phyloP scores from a whole-genome alignment of 805 yeast species.

The Candida glaebosa region DNA sequence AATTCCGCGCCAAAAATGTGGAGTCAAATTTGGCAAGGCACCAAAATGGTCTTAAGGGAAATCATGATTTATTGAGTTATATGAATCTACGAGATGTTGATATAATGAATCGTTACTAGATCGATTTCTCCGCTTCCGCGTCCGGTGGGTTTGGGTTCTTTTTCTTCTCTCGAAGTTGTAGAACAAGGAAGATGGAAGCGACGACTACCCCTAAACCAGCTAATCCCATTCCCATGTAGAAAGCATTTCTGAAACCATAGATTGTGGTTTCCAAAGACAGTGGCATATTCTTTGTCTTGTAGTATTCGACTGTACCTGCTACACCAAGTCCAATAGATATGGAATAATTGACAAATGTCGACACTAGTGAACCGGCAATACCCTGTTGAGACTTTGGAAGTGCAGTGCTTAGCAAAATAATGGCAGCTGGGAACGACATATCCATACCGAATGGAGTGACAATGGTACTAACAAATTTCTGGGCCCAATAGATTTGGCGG shows the following conservation, averaged over 20 bases:
- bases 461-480: conserved; percentile 52
- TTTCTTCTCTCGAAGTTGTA: conserved; percentile 5
- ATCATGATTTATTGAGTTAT: too few species aligned
- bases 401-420: conserved; percentile 53
- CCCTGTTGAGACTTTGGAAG: conserved; percentile 69
- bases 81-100: too few species aligned
- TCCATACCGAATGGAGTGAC: conserved; percentile 73
- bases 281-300: conserved; percentile 17
- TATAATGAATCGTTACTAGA: too few species aligned
- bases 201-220: conserved; percentile 28
- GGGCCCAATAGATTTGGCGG: conserved; percentile 57
- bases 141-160: background rate
- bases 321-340: conserved; percentile 37
- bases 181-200: conserved; percentile 14
- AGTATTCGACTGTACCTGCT: conserved; percentile 32
- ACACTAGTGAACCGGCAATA: conserved; percentile 69
- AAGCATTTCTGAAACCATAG: conserved; percentile 23
- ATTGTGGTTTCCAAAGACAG: conserved; percentile 14
- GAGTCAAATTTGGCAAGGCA: background rate
- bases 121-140: background rate
- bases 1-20: background rate
- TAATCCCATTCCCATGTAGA: conserved; percentile 31
- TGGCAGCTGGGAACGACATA: conserved; percentile 71
- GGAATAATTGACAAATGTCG: conserved; percentile 69
- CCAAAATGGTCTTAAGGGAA: too few species aligned